Evolutionary conservation across 2,329 filamentous ascomycete genomes (phyloP), one percentile per base, ranked within the genome.

Genomic region (Phialemonium atrogriseum): DNA sequence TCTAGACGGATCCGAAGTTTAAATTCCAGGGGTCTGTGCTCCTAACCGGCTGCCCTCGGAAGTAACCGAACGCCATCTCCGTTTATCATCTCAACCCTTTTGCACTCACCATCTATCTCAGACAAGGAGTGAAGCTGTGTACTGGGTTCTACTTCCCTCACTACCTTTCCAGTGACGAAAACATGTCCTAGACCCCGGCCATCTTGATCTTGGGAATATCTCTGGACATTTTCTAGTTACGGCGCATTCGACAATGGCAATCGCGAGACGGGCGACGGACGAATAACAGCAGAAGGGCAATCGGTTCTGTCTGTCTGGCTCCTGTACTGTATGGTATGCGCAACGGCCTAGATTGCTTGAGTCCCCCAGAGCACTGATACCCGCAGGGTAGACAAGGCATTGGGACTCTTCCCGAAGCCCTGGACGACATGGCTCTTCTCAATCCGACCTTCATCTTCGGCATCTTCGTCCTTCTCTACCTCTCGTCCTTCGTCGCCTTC

Each of bases 401-500:
- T 17, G 16, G 24, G 20, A 13, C 17, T 21, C 7, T 8, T 18
- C 17, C 20, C 15, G 12, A 27, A 11, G 5, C 22, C 10, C 45
- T 38, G 36, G 32, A 45, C 51, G 53, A 46, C 45, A 81, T 81
- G 77, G 75, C 77, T 51, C 69, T 80, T 46, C 62, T 80, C 46
- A 77, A 72, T 50, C 80, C 81, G 47, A 84, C 89, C 45, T 94
- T 94, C 55, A 64, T 95, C 43, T 76, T 94, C 50, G 89, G 89
- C 55, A 68, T 94, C 46, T 50, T 88, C 54, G 77, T 96, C 47
- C 72, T 96, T 42, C 65, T 85, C 40, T 98, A 96, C 63, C 73
- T 98, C 26, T 82, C 78, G 40, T 87, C 89, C 40, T 98, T 98
- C 53, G 80, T 98, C 38, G 58, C 95, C 37, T 94, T 98, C 57